Evolutionary conservation across 2,329 filamentous ascomycete genomes (phyloP), one percentile per base, ranked within the genome.

Genomic region (Dissoconium aciculare): DNA sequence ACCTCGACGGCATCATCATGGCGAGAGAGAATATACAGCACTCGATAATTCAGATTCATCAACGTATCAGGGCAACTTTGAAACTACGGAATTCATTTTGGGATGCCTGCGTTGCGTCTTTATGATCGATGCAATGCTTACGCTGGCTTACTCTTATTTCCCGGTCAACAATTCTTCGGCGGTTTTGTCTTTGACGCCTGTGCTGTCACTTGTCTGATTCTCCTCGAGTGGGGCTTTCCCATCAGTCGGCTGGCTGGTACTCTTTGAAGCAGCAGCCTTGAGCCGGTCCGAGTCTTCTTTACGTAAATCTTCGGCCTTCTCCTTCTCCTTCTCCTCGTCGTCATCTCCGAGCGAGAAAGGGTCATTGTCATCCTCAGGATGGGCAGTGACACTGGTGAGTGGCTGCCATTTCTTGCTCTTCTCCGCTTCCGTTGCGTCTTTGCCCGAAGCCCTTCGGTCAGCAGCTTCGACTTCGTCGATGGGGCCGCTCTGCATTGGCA

Each of bases 371-470:
- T 95, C 62, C 38, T 93, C 78, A 10, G 87, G 85, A 40, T 71
- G 77, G 1, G 85, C 83, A 10, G 16, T 30, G 13, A 94, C 74
- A 0, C 77, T 69, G 9, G 85, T 83, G 45, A 98, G 62, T 6
- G 89, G 87, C 56, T 98, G 87, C 89, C 89, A 98, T 62, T 98
- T 98, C 68, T 85, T 94, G 27, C 71, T 58, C 60, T 84, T 89
- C 42, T 61, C 58, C 28, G 65, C 63, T 15, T 41, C 39, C 4
- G 34, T 15, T 6, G 35, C 31, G 17, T 39, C 36, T 28, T 39
- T 38, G 24, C 27, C 31, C 15, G 39, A 30, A 10, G 29, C 30
- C 17, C 39, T 42, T 16, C 75, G 71, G 51, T 91, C 89, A 35
- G 78, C 53, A 17, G 65, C 74, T 44, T 77, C 69, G 27, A 93